Base-by-base conservation (phyloP, 2,329 filamentous ascomycete species). In the Hypoxylon sp. region DNA sequence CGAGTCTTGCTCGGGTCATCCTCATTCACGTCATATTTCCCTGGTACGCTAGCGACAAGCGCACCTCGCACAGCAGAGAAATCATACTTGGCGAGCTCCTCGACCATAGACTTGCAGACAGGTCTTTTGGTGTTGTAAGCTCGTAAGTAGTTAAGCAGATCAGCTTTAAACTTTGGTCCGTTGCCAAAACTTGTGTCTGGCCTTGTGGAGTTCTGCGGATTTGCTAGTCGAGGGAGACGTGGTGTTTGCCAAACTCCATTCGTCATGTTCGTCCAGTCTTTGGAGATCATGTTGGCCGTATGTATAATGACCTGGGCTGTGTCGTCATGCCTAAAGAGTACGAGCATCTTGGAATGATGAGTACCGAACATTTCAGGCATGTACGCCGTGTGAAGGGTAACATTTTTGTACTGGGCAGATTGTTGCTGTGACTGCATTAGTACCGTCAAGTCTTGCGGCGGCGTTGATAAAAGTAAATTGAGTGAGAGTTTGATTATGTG, bases 251-350 rank as follows among this genome's bases (percentile, higher is more conserved):
- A 97, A 4, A 92, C 86, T 1, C 88, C 93, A 76, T 97, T 93
- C 0, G 89, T 91, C 91, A 97, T 92, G 71, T 96, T 96, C 1
- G 83, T 85, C 93, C 93, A 97, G 76, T 97, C 93, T 58, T 89
- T 88, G 3, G 84, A 74, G n/a, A 97, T 95, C 90, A 97, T 93
- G 71, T 97, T 97, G 16, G 93, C 93, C 0, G 93, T 97, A 71
- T 96, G 92, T 28, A 97, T 93, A 59, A 96, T 79, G 4, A 97
- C 81, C 78, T 96, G 91, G 0, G 90, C 91, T 0, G 84, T 87
- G 66, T 91, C 88, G 74, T 97, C 93, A 75, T 91, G 89, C 4
- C 91, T 86, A 65, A 97, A 82, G 3, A 97, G 78, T n/a, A 97
- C 81, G 77, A 97, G 86, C 91, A 97, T 96, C 78, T 97, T 96